These are phyloP conservation scores for Cornus kousa DNA, from an alignment of 148 eudicot genomes.

Conservation along the genomic window DNA sequence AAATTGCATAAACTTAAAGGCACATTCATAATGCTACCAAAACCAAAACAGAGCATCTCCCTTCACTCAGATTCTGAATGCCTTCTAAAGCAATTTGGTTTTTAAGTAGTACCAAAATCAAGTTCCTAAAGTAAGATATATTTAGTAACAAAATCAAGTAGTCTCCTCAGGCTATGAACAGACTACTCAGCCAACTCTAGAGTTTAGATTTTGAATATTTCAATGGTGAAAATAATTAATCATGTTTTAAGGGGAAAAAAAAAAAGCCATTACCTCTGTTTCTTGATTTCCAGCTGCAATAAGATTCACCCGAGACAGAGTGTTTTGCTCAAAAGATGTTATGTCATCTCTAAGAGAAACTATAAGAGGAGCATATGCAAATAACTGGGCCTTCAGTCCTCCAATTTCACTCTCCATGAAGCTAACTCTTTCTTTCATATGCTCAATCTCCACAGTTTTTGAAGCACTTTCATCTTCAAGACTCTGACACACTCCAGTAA, in stretches of 20 bases:
- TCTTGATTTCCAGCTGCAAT: conserved; percentile 22
- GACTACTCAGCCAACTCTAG: background rate
- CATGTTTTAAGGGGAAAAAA: background rate
- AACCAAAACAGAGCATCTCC: background rate
- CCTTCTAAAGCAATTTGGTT: background rate
- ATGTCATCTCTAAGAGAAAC: conserved; percentile 58
- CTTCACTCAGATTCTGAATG: background rate
- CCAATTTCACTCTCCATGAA: conserved; percentile 60
- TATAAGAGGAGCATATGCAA: conserved; percentile 60
- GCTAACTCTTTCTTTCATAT: conserved; percentile 52
- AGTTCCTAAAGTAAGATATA: background rate
- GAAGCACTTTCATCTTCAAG: conserved; percentile 55
- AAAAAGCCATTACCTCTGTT: conserved; percentile 23
- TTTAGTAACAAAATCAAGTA: too few species aligned
- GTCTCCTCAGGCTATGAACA: background rate
- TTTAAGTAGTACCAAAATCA: background rate
- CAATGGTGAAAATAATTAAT: background rate
- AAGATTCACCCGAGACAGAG: conserved; percentile 37
- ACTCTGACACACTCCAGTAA: conserved; percentile 52
- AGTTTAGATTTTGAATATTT: background rate
- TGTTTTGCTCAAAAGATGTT: conserved; percentile 59
- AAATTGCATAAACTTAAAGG: background rate
- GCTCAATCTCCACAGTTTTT: conserved; percentile 56
- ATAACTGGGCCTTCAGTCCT: conserved; percentile 60
- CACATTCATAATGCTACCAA: background rate